These are phyloP conservation scores for Cyclaneusma minus DNA, from an alignment of 2,329 filamentous ascomycete species.

Conservation along the genomic window DNA sequence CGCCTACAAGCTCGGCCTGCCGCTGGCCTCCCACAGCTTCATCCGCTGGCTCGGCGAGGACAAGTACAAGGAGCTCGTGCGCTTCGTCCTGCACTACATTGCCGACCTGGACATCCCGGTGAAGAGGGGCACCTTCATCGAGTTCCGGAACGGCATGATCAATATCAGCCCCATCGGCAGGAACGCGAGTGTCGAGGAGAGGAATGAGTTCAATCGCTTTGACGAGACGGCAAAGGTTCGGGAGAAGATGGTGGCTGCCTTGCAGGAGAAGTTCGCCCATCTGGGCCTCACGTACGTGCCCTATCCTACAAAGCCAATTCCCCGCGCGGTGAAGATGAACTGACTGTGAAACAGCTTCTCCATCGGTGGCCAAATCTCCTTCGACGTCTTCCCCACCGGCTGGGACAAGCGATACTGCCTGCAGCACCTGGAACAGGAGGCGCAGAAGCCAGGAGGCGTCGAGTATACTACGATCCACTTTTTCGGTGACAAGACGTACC, in stretches of 20 bases:
- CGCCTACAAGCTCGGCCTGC: conserved; percentile 68
- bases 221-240: conserved; percentile 68
- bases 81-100: conserved; percentile 66
- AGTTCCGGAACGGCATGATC: conserved; percentile 87
- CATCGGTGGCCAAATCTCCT: conserved; percentile 94
- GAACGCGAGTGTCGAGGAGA: conserved; percentile 69
- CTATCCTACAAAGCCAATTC: conserved; percentile 2
- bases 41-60: conserved; percentile 82
- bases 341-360: conserved; percentile 46
- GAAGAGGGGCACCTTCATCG: conserved; percentile 73
- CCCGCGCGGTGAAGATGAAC: conserved; percentile 2
- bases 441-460: conserved; percentile 51
- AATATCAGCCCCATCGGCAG: conserved; percentile 74
- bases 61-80: conserved; percentile 62
- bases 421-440: conserved; percentile 70
- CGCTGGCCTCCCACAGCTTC: conserved; percentile 68
- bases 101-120: conserved; percentile 71
- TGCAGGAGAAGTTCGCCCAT: conserved; percentile 72
- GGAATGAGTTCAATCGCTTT: conserved; percentile 67
- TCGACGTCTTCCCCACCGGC: conserved; percentile 90
- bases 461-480: conserved; percentile 85
- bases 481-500: conserved; percentile 89
- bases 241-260: conserved; percentile 55
- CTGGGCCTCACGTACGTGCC: conserved; percentile 63
- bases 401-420: conserved; percentile 99